Evolutionary conservation across 208 protist genomes (phyloP).

Genomic region (Trypanosomatidae sp.): DNA sequence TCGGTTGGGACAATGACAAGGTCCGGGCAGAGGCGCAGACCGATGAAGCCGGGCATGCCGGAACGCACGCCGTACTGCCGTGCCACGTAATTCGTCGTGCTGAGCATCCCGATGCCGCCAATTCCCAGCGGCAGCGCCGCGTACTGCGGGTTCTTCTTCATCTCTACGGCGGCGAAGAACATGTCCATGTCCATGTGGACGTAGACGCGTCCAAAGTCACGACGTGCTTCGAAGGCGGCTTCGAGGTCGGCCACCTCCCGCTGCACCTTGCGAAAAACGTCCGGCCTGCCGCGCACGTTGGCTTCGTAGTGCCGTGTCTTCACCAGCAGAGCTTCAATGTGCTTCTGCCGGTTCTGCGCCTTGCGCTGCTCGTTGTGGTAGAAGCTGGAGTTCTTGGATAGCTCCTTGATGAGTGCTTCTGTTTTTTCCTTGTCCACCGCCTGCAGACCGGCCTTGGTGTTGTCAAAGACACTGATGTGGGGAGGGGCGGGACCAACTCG

Average conservation of each 20-base stretch:
- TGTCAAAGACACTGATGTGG: constrained; percentile 44
- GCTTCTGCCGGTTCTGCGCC: constrained; percentile 29
- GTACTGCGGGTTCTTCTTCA: constrained; percentile 87
- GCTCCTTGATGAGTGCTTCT: constrained; percentile 49
- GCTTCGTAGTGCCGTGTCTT: constrained; percentile 38
- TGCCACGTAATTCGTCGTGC: constrained; percentile 94
- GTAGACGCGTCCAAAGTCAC: constrained; percentile 40
- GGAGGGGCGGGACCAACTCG: not conserved
- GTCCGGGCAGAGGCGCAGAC: constrained; percentile 73
- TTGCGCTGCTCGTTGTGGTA: constrained; percentile 78
- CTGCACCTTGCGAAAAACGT: constrained; percentile 20
- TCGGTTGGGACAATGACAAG: constrained; percentile 79
- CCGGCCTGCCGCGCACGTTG: constrained; percentile 7
- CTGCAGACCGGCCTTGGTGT: constrained; percentile 69
- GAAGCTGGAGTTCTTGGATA: constrained; percentile 58
- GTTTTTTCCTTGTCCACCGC: constrained; percentile 54
- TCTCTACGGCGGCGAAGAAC: constrained; percentile 89
- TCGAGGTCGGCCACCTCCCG: constrained; percentile 25
- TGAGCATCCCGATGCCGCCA: constrained; percentile 91
- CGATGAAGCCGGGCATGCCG: constrained; percentile 96
- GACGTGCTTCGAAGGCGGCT: constrained; percentile 31
- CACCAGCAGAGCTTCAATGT: constrained; percentile 36
- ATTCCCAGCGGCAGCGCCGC: constrained; percentile 89
- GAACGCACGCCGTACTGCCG: constrained; percentile 92
- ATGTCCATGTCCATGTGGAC: constrained; percentile 93